Conservation (phyloP, 805 yeast species). For the Wickerhamiella kazuoi region DNA sequence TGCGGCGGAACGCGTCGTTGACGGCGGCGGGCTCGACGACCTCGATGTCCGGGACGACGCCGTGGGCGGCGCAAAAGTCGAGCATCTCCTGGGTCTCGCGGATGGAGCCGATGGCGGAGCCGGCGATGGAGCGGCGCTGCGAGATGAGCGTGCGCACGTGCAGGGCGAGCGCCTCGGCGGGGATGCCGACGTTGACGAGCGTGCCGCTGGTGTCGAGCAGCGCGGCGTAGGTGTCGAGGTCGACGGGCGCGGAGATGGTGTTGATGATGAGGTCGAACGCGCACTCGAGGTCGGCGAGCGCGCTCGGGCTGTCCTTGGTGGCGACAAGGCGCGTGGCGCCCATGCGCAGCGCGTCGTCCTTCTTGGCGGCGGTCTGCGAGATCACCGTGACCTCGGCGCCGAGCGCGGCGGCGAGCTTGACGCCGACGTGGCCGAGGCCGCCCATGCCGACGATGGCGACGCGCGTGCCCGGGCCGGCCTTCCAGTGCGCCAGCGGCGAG, state of each 20-base stretch:
- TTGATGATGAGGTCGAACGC: slow-evolving; percentile 38
- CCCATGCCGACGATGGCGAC: slow-evolving; percentile 51
- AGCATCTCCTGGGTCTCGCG: slow-evolving; percentile 50
- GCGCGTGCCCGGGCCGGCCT: slow-evolving; percentile 31
- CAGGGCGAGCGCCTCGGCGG: slow-evolving; percentile 21
- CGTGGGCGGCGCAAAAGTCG: slow-evolving; percentile 41
- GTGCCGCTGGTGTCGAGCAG: slow-evolving; percentile 40
- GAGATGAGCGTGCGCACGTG: slow-evolving; percentile 31
- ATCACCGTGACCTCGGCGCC: slow-evolving; percentile 46
- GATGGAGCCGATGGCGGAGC: slow-evolving; percentile 47
- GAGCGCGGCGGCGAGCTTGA: slow-evolving; percentile 40
- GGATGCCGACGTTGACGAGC: slow-evolving; percentile 52
- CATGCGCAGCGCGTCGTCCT: slow-evolving; percentile 30
- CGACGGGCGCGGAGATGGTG: slow-evolving; percentile 32
- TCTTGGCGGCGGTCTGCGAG: neutral
- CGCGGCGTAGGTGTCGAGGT: slow-evolving; percentile 30
- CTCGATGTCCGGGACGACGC: slow-evolving; percentile 47
- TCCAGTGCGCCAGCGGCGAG: slow-evolving; percentile 40
- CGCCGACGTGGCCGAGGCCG: slow-evolving; percentile 47
- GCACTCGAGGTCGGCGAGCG: slow-evolving; percentile 13
- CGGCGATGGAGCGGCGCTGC: slow-evolving; percentile 22
- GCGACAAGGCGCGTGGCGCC: slow-evolving; percentile 43
- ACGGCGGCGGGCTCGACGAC: slow-evolving; percentile 28
- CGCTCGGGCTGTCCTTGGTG: slow-evolving; percentile 14
- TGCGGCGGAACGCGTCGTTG: slow-evolving; percentile 8